Evolutionary conservation across 2,329 filamentous ascomycete species (phyloP).

Genomic region (Cladosporium halotolerans): DNA sequence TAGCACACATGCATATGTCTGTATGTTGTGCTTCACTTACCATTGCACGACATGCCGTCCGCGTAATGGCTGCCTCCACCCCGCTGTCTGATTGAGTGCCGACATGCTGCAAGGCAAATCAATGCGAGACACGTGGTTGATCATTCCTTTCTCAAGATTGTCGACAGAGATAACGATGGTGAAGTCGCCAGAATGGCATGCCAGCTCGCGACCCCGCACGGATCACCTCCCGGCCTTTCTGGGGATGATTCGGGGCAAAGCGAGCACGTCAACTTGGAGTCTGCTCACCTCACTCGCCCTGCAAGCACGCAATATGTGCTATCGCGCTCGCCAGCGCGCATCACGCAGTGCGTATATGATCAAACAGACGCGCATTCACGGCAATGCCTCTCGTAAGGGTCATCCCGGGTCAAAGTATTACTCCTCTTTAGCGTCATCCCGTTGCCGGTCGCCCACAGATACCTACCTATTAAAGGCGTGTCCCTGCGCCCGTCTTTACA

Average conservation of each 20-base stretch:
- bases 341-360: neutral
- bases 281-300: constrained; percentile 8
- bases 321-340: constrained; percentile 1
- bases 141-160: too few relatives aligned
- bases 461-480: neutral
- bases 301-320: constrained; percentile 8
- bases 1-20: too few relatives aligned
- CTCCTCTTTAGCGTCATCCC: constrained; percentile 2
- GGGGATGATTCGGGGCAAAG: neutral
- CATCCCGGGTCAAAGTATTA: neutral
- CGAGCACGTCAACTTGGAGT: constrained; percentile 9
- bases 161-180: too few relatives aligned
- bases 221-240: neutral
- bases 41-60: too few relatives aligned
- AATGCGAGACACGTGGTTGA: too few relatives aligned
- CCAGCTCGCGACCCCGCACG: neutral
- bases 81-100: too few relatives aligned
- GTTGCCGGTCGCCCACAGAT: neutral
- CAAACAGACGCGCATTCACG: neutral
- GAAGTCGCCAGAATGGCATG: neutral
- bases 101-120: too few relatives aligned
- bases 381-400: neutral
- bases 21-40: too few relatives aligned
- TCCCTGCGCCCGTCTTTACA: neutral
- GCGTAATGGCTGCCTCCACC: too few relatives aligned